Base-by-base conservation (phyloP, 192 early-diverging fungal species). In the Coemansia asiatica region DNA sequence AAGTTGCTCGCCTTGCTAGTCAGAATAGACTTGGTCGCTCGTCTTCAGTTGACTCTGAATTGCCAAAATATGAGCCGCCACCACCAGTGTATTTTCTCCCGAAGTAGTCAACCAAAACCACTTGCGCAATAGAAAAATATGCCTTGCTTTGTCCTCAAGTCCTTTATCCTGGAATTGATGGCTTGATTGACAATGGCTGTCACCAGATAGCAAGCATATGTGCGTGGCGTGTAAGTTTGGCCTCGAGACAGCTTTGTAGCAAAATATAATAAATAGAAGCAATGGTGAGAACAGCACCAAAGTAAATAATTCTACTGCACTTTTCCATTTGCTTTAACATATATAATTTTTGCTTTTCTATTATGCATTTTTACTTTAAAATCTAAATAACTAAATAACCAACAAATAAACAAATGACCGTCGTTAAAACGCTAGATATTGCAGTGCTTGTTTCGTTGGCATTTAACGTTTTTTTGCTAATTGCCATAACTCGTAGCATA, bases 61-160 rank as follows among this genome's bases (percentile, higher is more conserved):
- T 75, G 46, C 73, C 73, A n/a, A 54, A 56, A 19, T 75, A 75
- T 60, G 73, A 75, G 55, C 63, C 73, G 7, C 73, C 73, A 9
- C 73, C 73, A 33, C 73, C 73, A 22, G 73, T 63, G 6, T 75
- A 75, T 49, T 53, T 60, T 51, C 49, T 15, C 23, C 21, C 51
- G 56, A 72, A 72, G 12, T 51, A 46, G 22, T 21, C 50, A 22
- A 63, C 33, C 29, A 27, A 13, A 22, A 63, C 33, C 29, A 27
- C 29, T 25, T 29, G 10, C 8, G 40, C 40, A 44, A n/a, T n/a
- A n/a, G n/a, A 44, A 16, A 8, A 44, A 44, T 44, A 44, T 2
- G 8, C 40, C 15, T 2, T 16, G 8, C 15, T 13, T 44, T 2
- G 2, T 12, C 15, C 15, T 53, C 5, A 10, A 22, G 16, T 19